Evolutionary conservation across 305 asterid genomes (phyloP).

Genomic region (Fraxinus paxiana): DNA sequence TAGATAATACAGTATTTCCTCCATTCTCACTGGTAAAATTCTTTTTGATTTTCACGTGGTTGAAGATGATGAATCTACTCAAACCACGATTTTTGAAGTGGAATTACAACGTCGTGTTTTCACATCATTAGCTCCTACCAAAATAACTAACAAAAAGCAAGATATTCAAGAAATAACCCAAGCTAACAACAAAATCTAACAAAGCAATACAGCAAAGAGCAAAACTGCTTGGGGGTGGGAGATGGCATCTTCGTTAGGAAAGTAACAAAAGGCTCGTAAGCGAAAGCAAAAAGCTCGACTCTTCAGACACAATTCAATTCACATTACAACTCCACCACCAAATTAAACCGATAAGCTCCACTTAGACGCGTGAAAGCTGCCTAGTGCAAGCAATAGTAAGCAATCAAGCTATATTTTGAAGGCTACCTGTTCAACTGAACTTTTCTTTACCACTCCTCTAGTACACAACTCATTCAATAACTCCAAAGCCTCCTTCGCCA

Average conservation of each 20-base stretch:
- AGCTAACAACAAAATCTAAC: background rate
- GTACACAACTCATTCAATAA: slow-evolving; percentile 65
- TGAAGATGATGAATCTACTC: too few species aligned
- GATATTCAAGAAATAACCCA: background rate
- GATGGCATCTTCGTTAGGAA: background rate
- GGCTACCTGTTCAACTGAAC: slow-evolving; percentile 57
- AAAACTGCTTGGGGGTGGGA: background rate
- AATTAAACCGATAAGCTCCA: background rate
- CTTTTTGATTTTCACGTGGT: too few species aligned
- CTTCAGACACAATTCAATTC: background rate
- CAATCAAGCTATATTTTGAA: slow-evolving; percentile 40
- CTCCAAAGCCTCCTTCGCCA: slow-evolving; percentile 62
- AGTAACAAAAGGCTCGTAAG: background rate
- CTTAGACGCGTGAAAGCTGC: background rate
- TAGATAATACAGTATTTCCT: too few species aligned
- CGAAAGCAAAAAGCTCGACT: background rate
- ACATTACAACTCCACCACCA: background rate
- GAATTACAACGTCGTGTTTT: too few species aligned
- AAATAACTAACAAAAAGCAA: background rate
- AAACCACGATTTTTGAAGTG: too few species aligned
- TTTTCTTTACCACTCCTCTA: slow-evolving; percentile 63
- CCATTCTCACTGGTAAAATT: too few species aligned
- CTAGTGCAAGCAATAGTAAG: background rate
- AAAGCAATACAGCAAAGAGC: background rate
- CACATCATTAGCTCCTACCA: too few species aligned